Evolutionary conservation across 805 yeast genomes (phyloP), one percentile per base, ranked within the genome.

Genomic region (Wickerhamiella allomyrinae): DNA sequence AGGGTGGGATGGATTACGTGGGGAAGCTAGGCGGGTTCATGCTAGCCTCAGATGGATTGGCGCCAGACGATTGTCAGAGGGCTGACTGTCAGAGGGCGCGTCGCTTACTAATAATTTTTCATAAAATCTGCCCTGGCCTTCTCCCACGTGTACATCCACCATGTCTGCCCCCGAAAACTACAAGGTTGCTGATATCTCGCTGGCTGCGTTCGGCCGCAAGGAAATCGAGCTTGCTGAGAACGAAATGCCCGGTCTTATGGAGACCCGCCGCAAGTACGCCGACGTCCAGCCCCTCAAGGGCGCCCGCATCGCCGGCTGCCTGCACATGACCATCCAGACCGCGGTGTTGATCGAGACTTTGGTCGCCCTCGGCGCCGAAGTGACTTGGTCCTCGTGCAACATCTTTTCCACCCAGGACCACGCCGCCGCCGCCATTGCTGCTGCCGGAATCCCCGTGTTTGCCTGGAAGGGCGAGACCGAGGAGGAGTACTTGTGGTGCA

Each of bases 401-500:
- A 89, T 89, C 60, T 89, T 84, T 80, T 87, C 97, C 57, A 89
- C 98, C 55, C 98, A 89, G 74, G 98, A 89, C 71, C 97, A 89
- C 67, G 97, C 97, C 57, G 97, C 98, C 59, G 96, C 98, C 61
- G 97, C 97, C 59, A 91, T 89, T 67, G 98, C 98, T 58, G 98
- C 97, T 56, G 68, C 95, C 55, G 98, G 98, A 72, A 93, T 89
- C 47, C 97, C 98, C 63, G 98, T 89, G 54, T 89, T 85, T 58
- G 98, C 98, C 60, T 89, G 98, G 98, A 89, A 89, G 77, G 97
- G 98, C 67, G 97, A 89, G 78, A 85, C 97, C 68, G 98, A 89
- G 70, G 97, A 89, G 75, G 98, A 89, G 74, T 91, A 89, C 78
- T 64, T 76, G 63, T 89, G 98, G 98, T 89, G 98, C 77, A 84